Conservation (phyloP, 306 rosid genomes). For the Lagenaria siceraria region DNA sequence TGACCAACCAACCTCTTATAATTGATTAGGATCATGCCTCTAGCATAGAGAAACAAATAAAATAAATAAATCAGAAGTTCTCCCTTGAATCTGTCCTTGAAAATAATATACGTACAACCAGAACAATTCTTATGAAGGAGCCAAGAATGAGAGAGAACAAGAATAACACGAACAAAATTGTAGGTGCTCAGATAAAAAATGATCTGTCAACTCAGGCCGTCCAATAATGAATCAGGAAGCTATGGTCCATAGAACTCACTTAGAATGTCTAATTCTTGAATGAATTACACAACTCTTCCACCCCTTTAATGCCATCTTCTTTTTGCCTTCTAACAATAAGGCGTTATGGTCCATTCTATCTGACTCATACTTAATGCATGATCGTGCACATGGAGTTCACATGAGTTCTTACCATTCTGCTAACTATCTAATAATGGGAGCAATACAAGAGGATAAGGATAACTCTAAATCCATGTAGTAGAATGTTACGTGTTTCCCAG, state of each 20-base stretch:
- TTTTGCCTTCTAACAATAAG: background rate
- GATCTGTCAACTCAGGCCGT: background rate
- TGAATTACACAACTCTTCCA: background rate
- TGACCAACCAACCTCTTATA: slow-evolving; percentile 8
- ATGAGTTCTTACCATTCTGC: background rate
- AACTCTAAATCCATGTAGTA: background rate
- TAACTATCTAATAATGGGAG: background rate
- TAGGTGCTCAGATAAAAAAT: background rate
- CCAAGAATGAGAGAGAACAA: background rate
- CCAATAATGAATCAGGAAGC: background rate
- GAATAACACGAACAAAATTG: background rate
- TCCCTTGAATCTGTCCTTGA: background rate
- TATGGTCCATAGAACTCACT: background rate
- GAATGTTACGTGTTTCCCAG: background rate
- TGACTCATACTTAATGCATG: background rate
- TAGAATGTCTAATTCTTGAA: background rate
- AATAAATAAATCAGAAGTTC: background rate
- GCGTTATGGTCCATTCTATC: background rate
- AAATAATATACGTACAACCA: background rate
- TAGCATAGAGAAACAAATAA: background rate
- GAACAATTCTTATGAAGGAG: background rate
- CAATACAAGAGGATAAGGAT: background rate
- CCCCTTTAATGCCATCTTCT: background rate
- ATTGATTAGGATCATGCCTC: background rate
- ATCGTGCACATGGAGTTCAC: background rate